A percentile compares a stretch with the other conserved stretches of the same genome.
These are phyloP conservation scores for Lactifluus echinatus DNA, from an alignment of 768 basidiomycete genomes.

Conservation along the genomic window DNA sequence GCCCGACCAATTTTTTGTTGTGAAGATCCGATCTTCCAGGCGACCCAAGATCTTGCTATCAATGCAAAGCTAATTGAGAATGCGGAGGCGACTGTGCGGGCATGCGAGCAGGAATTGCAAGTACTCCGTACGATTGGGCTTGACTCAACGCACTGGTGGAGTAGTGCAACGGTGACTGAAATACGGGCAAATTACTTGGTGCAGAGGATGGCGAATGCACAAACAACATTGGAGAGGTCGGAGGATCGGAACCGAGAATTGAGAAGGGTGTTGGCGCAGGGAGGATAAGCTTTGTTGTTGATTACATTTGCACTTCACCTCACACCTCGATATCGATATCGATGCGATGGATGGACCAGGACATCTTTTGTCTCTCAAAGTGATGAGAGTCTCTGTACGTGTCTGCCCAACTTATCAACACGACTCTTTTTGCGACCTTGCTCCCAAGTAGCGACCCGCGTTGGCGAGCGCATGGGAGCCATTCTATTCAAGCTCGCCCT, in stretches of 20 bases:
- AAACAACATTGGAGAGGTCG: conserved; percentile 56
- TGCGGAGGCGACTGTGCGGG: conserved; percentile 54
- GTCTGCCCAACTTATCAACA: background rate
- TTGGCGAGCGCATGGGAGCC: conserved; percentile 76
- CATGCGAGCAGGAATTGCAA: conserved; percentile 70
- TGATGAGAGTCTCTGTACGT: conserved; percentile 83
- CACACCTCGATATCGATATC: too few species aligned
- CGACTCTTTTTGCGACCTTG: conserved; percentile 7
- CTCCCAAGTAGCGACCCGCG: conserved; percentile 51
- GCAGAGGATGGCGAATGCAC: conserved; percentile 64
- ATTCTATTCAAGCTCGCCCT: conserved; percentile 76
- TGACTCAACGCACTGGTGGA: conserved; percentile 39
- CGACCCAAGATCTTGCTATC: conserved; percentile 71
- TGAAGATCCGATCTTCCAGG: conserved; percentile 67
- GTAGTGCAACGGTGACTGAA: conserved; percentile 40
- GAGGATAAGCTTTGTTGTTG: conserved; percentile 3
- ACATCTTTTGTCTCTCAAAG: conserved; percentile 71
- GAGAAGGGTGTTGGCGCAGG: conserved; percentile 47
- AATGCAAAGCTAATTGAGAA: conserved; percentile 56
- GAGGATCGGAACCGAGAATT: conserved; percentile 64
- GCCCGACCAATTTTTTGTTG: conserved; percentile 7
- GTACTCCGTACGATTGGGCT: conserved; percentile 57
- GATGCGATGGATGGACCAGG: conserved; percentile 48
- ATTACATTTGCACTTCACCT: background rate
- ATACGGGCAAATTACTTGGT: conserved; percentile 59